A percentile compares a stretch with the other conserved stretches of the same genome.
phyloP scores from a whole-genome alignment of 176 grass and related monocot genomes.

The Avena insularis region DNA sequence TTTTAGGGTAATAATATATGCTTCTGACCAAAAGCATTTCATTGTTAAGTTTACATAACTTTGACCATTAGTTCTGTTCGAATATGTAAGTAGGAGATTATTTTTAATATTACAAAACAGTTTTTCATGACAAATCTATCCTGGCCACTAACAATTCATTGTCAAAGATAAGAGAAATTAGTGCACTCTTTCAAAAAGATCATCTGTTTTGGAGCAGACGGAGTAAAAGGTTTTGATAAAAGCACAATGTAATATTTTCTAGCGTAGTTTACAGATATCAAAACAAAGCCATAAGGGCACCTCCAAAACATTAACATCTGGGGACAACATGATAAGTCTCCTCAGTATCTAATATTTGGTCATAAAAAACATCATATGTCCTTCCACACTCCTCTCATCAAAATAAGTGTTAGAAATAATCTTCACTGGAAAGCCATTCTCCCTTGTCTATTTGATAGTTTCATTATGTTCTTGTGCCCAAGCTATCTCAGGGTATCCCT shows the following conservation, averaged over 20 bases:
- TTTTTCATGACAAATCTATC: too few species aligned
- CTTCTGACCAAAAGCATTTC: not conserved
- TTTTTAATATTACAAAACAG: too few species aligned
- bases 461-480: slow-evolving; percentile 13
- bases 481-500: not conserved
- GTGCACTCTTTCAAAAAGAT: not conserved
- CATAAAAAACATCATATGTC: not conserved
- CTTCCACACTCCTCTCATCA: not conserved
- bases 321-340: not conserved
- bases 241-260: not conserved
- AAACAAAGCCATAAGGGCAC: not conserved
- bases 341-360: not conserved
- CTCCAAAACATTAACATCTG: not conserved
- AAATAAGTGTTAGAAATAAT: not conserved
- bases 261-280: not conserved
- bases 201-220: not conserved
- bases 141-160: too few species aligned
- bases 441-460: not conserved
- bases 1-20: not conserved
- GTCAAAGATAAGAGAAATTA: too few species aligned
- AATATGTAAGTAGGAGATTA: too few species aligned
- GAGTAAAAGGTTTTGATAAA: not conserved
- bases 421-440: not conserved
- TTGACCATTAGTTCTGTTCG: too few species aligned
- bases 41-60: not conserved